These are phyloP conservation scores for Cyclotella baltica DNA, from an alignment of 108 stramenopile species.

Conservation along the genomic window DNA sequence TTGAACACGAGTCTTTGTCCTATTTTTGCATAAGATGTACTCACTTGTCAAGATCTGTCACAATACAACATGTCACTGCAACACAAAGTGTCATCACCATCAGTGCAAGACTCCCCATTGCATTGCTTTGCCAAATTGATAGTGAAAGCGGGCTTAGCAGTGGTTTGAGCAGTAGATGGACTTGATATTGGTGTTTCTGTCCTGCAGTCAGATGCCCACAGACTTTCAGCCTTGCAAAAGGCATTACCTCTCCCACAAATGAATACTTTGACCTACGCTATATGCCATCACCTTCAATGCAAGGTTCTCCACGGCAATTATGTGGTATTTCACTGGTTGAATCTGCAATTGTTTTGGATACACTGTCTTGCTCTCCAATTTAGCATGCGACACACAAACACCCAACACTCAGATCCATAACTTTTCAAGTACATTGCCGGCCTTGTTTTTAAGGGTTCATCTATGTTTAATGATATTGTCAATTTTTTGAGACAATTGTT, in stretches of 20 bases:
- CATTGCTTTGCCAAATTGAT: slow-evolving; percentile 23
- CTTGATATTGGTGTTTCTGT: slow-evolving; percentile 17
- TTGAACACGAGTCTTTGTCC: too few relatives aligned
- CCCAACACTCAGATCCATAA: not conserved
- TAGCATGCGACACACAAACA: not conserved
- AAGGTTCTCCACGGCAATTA: slow-evolving; percentile 42
- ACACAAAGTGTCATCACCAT: slow-evolving; percentile 37
- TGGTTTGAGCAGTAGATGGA: slow-evolving; percentile 15
- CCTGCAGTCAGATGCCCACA: slow-evolving; percentile 39
- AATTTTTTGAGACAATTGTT: slow-evolving; percentile 26
- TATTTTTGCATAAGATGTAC: too few relatives aligned
- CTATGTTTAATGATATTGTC: not conserved
- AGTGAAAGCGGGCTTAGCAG: slow-evolving; percentile 31
- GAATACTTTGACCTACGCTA: slow-evolving; percentile 28
- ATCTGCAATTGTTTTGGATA: not conserved
- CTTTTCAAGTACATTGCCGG: not conserved
- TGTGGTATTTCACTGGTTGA: not conserved
- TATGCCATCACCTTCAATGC: slow-evolving; percentile 27
- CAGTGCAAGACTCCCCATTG: slow-evolving; percentile 40
- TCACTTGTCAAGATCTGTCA: too few relatives aligned
- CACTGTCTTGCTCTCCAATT: not conserved
- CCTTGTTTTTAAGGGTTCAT: not conserved
- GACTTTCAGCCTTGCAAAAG: slow-evolving; percentile 42
- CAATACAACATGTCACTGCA: slow-evolving; percentile 42
- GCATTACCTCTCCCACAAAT: slow-evolving; percentile 41